Percentiles rank a stretch among this genome's conserved stretches.
Evolutionary conservation across 2,329 filamentous ascomycete genomes (phyloP).

Genomic region (Stemphylium beticola): DNA sequence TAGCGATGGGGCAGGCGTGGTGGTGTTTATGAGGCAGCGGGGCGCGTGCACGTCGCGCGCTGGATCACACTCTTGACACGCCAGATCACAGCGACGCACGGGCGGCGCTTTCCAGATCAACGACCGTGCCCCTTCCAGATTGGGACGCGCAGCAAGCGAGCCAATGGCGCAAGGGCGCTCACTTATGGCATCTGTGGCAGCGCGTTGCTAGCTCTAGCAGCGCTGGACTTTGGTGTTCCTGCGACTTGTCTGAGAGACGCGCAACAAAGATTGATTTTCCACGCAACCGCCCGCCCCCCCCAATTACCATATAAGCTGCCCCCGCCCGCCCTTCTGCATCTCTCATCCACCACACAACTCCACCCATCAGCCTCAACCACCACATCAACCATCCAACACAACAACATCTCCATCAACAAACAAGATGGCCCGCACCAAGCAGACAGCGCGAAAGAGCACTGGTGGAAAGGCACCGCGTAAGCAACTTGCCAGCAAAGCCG

Average conservation of each 20-base stretch:
- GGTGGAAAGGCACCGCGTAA: slow-evolving; percentile 80
- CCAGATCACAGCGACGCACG: slow-evolving; percentile 44
- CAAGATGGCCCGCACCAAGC: slow-evolving; percentile 62
- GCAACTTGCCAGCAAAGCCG: slow-evolving; percentile 98
- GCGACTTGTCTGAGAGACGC: slow-evolving; percentile 32
- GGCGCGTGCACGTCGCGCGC: slow-evolving; percentile 28
- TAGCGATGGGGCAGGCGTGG: slow-evolving; percentile 20
- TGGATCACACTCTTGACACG: slow-evolving; percentile 34
- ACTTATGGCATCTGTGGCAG: slow-evolving; percentile 29
- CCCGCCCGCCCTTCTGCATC: slow-evolving; percentile 43
- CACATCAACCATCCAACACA: slow-evolving; percentile 19
- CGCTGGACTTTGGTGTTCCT: slow-evolving; percentile 32
- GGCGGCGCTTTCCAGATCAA: slow-evolving; percentile 42
- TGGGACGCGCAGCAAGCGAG: slow-evolving; percentile 29
- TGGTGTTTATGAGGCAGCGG: slow-evolving; percentile 35
- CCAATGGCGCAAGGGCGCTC: slow-evolving; percentile 25
- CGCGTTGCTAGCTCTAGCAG: slow-evolving; percentile 27
- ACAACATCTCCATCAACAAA: slow-evolving; percentile 26
- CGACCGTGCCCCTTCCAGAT: slow-evolving; percentile 38
- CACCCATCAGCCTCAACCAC: slow-evolving; percentile 25
- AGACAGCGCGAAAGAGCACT: slow-evolving; percentile 63
- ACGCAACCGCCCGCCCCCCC: slow-evolving; percentile 42
- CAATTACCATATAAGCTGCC: slow-evolving; percentile 47
- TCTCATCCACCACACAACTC: slow-evolving; percentile 47
- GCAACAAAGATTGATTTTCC: slow-evolving; percentile 43